A percentile compares a stretch with the other conserved stretches of the same genome.
Evolutionary conservation across 345 rosid genomes (phyloP).

Genomic region (Citrus sp.): DNA sequence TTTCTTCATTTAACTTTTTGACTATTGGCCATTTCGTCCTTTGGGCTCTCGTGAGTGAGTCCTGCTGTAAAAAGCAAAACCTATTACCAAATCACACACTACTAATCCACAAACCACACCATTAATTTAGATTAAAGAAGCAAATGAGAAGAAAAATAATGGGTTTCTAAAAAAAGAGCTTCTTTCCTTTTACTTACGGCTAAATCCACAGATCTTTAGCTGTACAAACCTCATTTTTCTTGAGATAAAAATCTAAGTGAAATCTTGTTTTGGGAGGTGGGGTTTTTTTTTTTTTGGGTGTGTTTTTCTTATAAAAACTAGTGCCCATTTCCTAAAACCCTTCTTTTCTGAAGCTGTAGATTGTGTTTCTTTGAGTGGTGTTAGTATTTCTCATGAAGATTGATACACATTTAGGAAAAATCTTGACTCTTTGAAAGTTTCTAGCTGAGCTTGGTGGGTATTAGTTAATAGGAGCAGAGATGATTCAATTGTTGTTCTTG

Average conservation of each 20-base stretch:
- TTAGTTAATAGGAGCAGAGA: slow-evolving; percentile 25
- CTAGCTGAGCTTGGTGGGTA: slow-evolving; percentile 13
- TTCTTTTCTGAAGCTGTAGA: background rate
- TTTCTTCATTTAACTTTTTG: background rate
- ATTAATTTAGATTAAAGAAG: background rate
- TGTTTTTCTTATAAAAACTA: background rate
- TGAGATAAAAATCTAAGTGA: background rate
- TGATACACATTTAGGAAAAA: slow-evolving; percentile 6
- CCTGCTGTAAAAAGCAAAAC: slow-evolving; percentile 11
- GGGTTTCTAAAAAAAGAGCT: slow-evolving; percentile 12
- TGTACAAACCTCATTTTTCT: slow-evolving; percentile 10
- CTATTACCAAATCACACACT: slow-evolving; percentile 12
- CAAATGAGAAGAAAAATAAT: background rate
- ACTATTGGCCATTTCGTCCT: background rate
- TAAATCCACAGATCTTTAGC: slow-evolving; percentile 23
- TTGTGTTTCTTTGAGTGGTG: background rate
- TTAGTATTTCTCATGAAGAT: slow-evolving; percentile 3
- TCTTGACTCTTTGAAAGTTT: slow-evolving; percentile 5
- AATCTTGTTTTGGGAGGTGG: slow-evolving; percentile 1
- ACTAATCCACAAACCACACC: slow-evolving; percentile 4
- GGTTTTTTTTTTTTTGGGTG: background rate
- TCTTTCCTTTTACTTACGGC: slow-evolving; percentile 15
- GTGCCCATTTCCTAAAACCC: background rate
- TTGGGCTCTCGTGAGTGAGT: background rate
- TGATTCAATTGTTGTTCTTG: slow-evolving; percentile 82